Percentiles rank a stretch among this genome's conserved stretches.
Conservation (phyloP, 2,329 filamentous ascomycete species). For the Fusarium pseudograminearum region DNA sequence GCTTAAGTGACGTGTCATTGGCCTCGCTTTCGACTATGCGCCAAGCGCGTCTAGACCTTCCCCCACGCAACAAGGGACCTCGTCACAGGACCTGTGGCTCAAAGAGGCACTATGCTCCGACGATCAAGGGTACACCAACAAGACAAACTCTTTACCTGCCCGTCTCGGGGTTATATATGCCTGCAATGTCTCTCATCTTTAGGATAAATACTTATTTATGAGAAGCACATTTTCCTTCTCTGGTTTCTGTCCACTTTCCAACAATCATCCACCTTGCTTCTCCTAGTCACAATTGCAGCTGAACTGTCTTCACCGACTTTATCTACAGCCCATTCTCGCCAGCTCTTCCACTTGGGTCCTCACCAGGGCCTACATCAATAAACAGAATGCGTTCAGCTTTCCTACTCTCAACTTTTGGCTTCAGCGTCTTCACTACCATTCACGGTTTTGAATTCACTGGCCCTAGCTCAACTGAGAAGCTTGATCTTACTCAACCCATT, state of each 20-base stretch:
- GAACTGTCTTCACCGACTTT: rapidly evolving
- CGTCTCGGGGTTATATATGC: background rate
- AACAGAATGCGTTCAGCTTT: background rate
- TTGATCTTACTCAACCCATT: background rate
- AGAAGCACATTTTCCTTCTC: background rate
- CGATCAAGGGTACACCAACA: background rate
- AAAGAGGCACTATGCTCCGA: background rate
- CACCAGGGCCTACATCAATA: background rate
- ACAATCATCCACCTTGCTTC: background rate
- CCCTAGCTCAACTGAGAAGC: background rate
- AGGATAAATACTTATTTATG: background rate
- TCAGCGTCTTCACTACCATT: rapidly evolving
- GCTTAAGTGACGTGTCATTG: background rate
- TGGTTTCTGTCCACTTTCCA: background rate
- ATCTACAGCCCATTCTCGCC: background rate
- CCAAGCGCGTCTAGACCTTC: background rate
- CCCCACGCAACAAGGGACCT: background rate
- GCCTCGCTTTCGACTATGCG: background rate
- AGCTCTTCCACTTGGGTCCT: background rate
- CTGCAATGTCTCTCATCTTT: too few relatives aligned
- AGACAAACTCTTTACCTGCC: background rate
- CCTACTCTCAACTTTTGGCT: background rate
- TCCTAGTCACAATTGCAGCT: background rate
- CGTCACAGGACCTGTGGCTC: background rate
- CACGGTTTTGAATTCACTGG: conserved; percentile 8